A percentile compares a stretch with the other conserved stretches of the same genome.
Evolutionary conservation across 192 early-diverging fungal genomes (phyloP).

Genomic region (Backusella psychrophila): DNA sequence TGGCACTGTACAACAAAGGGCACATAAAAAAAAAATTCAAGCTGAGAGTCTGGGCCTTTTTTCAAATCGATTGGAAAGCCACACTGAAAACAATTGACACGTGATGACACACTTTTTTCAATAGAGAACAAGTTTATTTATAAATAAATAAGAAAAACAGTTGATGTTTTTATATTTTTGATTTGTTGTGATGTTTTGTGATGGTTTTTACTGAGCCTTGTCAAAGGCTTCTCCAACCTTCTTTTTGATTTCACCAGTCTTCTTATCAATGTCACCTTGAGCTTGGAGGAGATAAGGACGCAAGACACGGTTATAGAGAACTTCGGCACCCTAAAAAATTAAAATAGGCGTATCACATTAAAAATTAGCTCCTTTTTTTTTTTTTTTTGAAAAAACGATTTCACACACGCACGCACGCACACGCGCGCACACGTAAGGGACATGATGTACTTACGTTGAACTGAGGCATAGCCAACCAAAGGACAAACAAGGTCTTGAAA

Average conservation of each 20-base stretch:
- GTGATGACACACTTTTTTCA: background rate
- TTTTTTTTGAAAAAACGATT: background rate
- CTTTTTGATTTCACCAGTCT: conserved; percentile 33
- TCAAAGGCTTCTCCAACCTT: conserved; percentile 37
- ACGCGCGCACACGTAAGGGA: background rate
- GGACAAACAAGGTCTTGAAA: conserved; percentile 86
- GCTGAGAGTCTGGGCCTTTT: background rate
- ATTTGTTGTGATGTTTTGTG: conserved; percentile 5
- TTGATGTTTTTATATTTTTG: background rate
- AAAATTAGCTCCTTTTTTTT: conserved; percentile 3
- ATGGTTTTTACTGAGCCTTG: background rate
- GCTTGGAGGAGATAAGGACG: conserved; percentile 70
- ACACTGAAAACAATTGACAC: background rate
- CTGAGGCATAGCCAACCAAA: conserved; percentile 81
- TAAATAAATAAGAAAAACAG: background rate
- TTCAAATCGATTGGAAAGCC: background rate
- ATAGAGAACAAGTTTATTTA: background rate
- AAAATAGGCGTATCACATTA: conserved; percentile 5
- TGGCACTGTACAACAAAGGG: background rate
- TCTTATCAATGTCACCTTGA: conserved; percentile 41
- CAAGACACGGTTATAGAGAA: conserved; percentile 72
- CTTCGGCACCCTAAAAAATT: conserved; percentile 68
- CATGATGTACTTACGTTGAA: conserved; percentile 47
- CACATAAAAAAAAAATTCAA: background rate
- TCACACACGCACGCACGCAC: background rate